Base-by-base conservation (phyloP, 1,139 yeast species). In the Maudiozyma humilis region DNA sequence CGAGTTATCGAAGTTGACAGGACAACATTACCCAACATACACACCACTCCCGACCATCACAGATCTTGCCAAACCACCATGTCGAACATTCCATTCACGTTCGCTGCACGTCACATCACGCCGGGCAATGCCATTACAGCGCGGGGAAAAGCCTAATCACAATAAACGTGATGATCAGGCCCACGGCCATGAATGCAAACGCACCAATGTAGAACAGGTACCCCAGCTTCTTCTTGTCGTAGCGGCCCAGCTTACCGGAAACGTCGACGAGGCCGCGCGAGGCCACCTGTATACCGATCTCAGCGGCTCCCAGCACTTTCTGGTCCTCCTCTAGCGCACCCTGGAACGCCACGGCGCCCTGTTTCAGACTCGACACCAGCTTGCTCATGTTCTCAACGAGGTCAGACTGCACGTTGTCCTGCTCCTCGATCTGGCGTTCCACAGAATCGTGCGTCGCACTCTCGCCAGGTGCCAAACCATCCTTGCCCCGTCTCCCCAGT, bases 301-400 rank as follows among this genome's bases (percentile, higher is more conserved):
- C 70, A 1, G 71, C 69, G 3, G 71, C 70, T 18, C 62, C 60
- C 10, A 68, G 38, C 1, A 65, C 62, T 38, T 62, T 65, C 34
- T 60, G 52, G 44, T 66, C 71, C 41, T 65, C 64, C 16, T 62
- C 59, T 30, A 68, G 47, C 18, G 67, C 68, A 36, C 56, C 57
- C 45, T 65, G 66, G 45, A 68, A 68, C 3, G 67, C 69, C 32
- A 60, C 55, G 1, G 71, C 70, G 32, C 69, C 69, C 25, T 60
- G 62, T 48, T 56, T 66, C 37, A 68, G 51, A 14, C 64, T 62
- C 5, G 56, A 52, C 1, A 66, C 63, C 15, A 66, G 56, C 33
- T 60, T 64, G 1, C 62, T 53, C 67, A 68, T 65, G 46, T 65
- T 68, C 25, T 63, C 56, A 7, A 67, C 47, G 16, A 67, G 51